Evolutionary conservation across 2,329 filamentous ascomycete species (phyloP).

Genomic region (Fusarium sp.): DNA sequence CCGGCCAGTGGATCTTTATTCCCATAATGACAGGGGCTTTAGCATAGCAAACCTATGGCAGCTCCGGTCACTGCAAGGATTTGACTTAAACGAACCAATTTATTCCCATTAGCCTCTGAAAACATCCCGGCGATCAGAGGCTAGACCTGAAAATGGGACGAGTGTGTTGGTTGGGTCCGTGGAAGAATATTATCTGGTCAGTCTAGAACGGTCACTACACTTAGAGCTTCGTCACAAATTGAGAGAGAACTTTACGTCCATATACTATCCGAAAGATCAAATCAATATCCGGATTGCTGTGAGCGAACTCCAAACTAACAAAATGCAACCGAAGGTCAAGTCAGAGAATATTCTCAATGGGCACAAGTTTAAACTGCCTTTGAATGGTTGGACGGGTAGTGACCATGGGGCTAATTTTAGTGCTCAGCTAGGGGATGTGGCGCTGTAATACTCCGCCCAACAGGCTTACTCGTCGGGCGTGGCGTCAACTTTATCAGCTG

Average conservation of each 20-base stretch:
- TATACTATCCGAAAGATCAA: not conserved
- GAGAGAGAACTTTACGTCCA: too few species aligned
- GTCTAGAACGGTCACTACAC: not conserved
- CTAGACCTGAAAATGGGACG: not conserved
- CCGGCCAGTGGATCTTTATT: not conserved
- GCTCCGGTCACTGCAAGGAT: not conserved
- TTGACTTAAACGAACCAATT: not conserved
- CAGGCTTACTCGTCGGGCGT: not conserved
- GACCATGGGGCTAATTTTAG: not conserved
- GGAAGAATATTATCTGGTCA: not conserved
- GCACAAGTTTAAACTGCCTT: not conserved
- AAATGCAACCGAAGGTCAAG: not conserved
- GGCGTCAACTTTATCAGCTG: not conserved
- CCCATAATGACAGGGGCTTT: not conserved
- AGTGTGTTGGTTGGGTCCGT: not conserved
- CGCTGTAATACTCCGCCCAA: not conserved
- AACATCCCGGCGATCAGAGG: not conserved
- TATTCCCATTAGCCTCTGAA: not conserved
- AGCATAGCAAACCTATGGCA: not conserved
- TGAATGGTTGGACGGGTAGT: not conserved
- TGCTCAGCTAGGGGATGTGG: not conserved
- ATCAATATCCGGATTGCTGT: not conserved
- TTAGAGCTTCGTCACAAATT: not conserved
- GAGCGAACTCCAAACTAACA: too few species aligned
- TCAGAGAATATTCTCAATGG: not conserved